Evolutionary conservation across 2,329 filamentous ascomycete genomes (phyloP).

Genomic region (Curvularia verruculosa): DNA sequence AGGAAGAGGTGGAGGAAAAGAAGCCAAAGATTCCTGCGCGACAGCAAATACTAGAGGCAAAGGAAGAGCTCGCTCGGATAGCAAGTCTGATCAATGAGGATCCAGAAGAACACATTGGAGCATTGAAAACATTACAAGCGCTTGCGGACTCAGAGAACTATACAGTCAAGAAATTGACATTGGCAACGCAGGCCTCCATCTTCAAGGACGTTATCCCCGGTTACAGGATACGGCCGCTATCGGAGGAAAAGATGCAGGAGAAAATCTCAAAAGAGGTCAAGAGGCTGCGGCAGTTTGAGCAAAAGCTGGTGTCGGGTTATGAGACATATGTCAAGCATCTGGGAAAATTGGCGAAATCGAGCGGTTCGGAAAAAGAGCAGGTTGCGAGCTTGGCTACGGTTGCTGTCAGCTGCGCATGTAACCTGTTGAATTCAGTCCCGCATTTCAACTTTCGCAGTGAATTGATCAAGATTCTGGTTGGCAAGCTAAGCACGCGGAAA

Average conservation of each 20-base stretch:
- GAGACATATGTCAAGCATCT: conserved; percentile 82
- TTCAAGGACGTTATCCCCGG: conserved; percentile 97
- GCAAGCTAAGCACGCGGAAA: conserved; percentile 75
- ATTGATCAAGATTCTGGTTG: conserved; percentile 83
- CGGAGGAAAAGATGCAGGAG: conserved; percentile 73
- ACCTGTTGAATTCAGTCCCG: conserved; percentile 77
- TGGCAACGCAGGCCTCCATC: conserved; percentile 85
- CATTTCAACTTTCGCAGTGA: conserved; percentile 98
- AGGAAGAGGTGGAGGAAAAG: conserved; percentile 52
- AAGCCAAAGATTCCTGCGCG: conserved; percentile 72
- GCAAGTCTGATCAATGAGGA: conserved; percentile 85
- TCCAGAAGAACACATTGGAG: conserved; percentile 84
- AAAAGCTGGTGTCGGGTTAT: conserved; percentile 83
- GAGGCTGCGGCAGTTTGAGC: conserved; percentile 81
- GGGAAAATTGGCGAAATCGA: conserved; percentile 67
- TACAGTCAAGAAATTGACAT: conserved; percentile 81
- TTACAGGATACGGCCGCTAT: conserved; percentile 85
- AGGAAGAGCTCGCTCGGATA: conserved; percentile 88
- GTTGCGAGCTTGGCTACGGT: conserved; percentile 66
- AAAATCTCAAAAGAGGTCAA: conserved; percentile 93
- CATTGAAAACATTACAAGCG: conserved; percentile 77
- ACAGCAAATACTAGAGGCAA: conserved; percentile 82
- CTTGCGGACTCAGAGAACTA: conserved; percentile 72
- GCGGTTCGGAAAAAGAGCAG: conserved; percentile 51
- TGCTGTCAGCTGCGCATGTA: conserved; percentile 85